Evolutionary conservation across 371 early-diverging fungal species (phyloP).

Genomic region (Rhizopus microsporus): DNA sequence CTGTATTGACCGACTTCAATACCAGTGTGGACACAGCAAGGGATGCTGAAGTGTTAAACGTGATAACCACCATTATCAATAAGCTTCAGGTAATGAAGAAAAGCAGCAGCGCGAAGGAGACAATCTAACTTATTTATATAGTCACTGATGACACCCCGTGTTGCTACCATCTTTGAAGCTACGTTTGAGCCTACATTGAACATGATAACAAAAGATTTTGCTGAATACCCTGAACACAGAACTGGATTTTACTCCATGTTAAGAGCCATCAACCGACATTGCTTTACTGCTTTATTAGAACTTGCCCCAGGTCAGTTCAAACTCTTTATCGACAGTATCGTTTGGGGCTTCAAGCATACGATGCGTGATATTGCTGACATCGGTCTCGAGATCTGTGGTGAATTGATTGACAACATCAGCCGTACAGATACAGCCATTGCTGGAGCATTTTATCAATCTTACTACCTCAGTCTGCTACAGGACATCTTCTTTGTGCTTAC

Average conservation of each 20-base stretch:
- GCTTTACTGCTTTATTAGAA: constrained; percentile 87
- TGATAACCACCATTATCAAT: constrained; percentile 84
- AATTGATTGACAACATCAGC: constrained; percentile 80
- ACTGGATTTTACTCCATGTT: constrained; percentile 91
- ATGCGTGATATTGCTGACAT: constrained; percentile 96
- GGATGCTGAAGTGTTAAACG: constrained; percentile 93
- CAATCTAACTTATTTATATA: constrained; percentile 21
- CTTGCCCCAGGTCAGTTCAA: constrained; percentile 87
- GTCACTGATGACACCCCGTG: constrained; percentile 76
- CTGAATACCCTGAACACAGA: constrained; percentile 96
- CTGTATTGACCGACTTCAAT: constrained; percentile 87
- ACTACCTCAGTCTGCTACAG: constrained; percentile 85
- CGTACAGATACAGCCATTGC: constrained; percentile 76
- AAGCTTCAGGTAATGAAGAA: constrained; percentile 68
- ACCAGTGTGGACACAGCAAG: constrained; percentile 83
- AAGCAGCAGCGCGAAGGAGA: background rate
- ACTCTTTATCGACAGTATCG: constrained; percentile 87
- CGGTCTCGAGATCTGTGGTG: constrained; percentile 83
- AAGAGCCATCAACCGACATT: constrained; percentile 80
- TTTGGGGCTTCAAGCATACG: constrained; percentile 99
- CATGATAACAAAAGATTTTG: constrained; percentile 98
- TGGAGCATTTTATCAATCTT: constrained; percentile 88
- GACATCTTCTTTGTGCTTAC: constrained; percentile 97
- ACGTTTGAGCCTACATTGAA: constrained; percentile 94
- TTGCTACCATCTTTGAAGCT: constrained; percentile 85